phyloP scores from a whole-genome alignment of 768 basidiomycete genomes.

The Gymnopilus junonius region DNA sequence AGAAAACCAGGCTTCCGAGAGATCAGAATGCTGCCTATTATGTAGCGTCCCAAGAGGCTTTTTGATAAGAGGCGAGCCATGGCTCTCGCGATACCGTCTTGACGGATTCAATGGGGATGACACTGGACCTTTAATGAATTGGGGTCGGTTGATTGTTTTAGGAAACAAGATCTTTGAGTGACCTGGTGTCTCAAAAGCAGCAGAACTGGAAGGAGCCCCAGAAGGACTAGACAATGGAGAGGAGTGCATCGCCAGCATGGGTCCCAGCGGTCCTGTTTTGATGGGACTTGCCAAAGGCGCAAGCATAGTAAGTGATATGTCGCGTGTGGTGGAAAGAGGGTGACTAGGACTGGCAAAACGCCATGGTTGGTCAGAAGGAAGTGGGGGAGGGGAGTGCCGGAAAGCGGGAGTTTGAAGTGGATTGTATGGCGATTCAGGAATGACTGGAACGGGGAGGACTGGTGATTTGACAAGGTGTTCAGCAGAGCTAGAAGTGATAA shows the following conservation, averaged over 20 bases:
- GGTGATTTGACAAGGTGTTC: constrained; percentile 31
- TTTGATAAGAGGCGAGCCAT: constrained; percentile 50
- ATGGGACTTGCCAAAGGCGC: constrained; percentile 56
- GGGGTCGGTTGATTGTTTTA: constrained; percentile 17
- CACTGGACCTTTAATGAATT: constrained; percentile 13
- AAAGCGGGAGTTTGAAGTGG: constrained; percentile 77
- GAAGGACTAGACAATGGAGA: constrained; percentile 37
- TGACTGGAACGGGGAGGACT: constrained; percentile 32
- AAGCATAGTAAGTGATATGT: constrained; percentile 69
- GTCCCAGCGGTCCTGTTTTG: constrained; percentile 32
- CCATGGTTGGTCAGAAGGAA: constrained; percentile 84
- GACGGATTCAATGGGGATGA: constrained; percentile 43
- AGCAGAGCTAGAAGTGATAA: constrained; percentile 24
- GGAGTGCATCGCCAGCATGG: constrained; percentile 30
- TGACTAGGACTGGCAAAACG: constrained; percentile 81
- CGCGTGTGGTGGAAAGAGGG: constrained; percentile 65
- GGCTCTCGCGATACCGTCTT: constrained; percentile 29
- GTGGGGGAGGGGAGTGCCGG: constrained; percentile 74
- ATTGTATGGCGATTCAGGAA: constrained; percentile 77
- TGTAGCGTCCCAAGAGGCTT: constrained; percentile 20
- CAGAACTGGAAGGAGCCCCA: constrained; percentile 13
- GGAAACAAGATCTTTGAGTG: constrained; percentile 16
- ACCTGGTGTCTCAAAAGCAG: constrained; percentile 23
- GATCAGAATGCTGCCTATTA: constrained; percentile 36
- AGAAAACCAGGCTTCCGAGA: constrained; percentile 48